Evolutionary conservation across 2,329 filamentous ascomycete genomes (phyloP).

Genomic region (Ceratocystis eucalypticola): DNA sequence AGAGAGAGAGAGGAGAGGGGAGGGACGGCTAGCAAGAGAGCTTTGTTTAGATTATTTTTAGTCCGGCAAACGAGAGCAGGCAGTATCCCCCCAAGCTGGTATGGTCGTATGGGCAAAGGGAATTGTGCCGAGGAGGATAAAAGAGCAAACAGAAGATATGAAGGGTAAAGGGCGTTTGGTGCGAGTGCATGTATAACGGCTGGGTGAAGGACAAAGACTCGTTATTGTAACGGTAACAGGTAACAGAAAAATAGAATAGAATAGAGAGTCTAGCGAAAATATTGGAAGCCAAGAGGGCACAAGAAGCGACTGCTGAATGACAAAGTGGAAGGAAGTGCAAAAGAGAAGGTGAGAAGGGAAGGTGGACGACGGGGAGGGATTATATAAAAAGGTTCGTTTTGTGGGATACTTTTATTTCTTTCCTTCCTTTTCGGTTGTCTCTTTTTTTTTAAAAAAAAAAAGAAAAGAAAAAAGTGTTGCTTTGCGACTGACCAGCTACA

Average conservation of each 20-base stretch:
- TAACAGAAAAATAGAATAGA: not conserved
- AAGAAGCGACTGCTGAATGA: not conserved
- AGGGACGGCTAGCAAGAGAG: too few relatives aligned
- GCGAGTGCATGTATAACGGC: not conserved
- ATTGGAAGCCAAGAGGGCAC: constrained; percentile 2
- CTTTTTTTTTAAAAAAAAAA: not conserved
- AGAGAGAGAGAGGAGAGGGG: too few relatives aligned
- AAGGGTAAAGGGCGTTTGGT: not conserved
- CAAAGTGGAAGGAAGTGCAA: not conserved
- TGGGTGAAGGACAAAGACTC: not conserved
- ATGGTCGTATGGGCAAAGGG: not conserved
- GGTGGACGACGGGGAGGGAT: not conserved
- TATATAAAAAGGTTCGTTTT: not conserved
- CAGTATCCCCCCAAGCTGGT: not conserved
- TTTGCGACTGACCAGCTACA: not conserved
- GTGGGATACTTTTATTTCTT: not conserved
- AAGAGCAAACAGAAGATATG: not conserved
- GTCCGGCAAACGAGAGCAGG: not conserved
- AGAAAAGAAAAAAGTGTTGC: not conserved
- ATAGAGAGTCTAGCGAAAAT: not conserved
- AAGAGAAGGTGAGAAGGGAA: not conserved
- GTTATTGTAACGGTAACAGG: not conserved
- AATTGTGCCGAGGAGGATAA: not conserved
- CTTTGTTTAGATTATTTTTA: not conserved
- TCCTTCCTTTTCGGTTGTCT: not conserved